A percentile compares a stretch with the other conserved stretches of the same genome.
Conservation (phyloP, 345 rosid species). For the Brassica napus region DNA sequence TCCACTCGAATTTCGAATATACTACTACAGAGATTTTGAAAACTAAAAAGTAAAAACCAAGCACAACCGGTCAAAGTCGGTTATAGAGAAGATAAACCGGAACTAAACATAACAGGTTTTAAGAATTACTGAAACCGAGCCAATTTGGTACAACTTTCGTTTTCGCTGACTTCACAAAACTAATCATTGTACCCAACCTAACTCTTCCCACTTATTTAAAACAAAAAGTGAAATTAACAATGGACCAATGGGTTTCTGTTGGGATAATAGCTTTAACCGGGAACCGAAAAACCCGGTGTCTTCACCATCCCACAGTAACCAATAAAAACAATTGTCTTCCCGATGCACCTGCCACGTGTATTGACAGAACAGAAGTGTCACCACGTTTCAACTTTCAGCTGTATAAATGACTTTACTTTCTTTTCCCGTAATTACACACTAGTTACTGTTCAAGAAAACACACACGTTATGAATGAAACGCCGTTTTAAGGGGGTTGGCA, state of each 20-base stretch:
- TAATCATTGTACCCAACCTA: constrained; percentile 59
- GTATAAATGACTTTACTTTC: constrained; percentile 19
- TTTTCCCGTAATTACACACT: constrained; percentile 22
- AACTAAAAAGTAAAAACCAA: background rate
- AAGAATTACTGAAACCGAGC: constrained; percentile 39
- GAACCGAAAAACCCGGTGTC: constrained; percentile 42
- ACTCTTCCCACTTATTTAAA: constrained; percentile 38
- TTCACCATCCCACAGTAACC: constrained; percentile 38
- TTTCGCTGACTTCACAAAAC: constrained; percentile 50
- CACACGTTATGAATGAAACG: constrained; percentile 52
- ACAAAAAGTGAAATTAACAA: constrained; percentile 11
- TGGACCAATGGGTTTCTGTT: constrained; percentile 32
- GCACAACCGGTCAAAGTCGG: constrained; percentile 7
- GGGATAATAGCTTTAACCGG: constrained; percentile 39
- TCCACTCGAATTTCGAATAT: constrained; percentile 32
- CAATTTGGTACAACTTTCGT: constrained; percentile 44
- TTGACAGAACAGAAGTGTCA: constrained; percentile 7
- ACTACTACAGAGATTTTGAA: background rate
- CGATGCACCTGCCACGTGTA: constrained; percentile 47
- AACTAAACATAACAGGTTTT: background rate
- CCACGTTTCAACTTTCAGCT: constrained; percentile 51
- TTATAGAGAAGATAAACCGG: constrained; percentile 16
- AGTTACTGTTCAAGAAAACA: constrained; percentile 45
- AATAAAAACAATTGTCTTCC: constrained; percentile 38
- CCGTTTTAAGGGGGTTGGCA: constrained; percentile 67